Base-by-base conservation (phyloP, 306 rosid genomes). In the Medicago ruthenica region DNA sequence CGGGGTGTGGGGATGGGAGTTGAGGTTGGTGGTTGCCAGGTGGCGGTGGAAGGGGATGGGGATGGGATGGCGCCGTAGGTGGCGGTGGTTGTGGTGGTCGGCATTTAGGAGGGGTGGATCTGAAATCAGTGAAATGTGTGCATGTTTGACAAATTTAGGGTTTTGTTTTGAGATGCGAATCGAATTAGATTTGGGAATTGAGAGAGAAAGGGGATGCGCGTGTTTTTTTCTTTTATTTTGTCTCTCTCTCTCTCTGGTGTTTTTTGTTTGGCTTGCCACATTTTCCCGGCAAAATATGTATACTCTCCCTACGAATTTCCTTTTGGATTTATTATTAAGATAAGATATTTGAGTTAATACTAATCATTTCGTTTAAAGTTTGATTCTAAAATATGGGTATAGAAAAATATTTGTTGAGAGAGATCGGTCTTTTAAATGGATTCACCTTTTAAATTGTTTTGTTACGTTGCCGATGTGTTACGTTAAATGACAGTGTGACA, bases 101-200 rank as follows among this genome's bases (percentile, higher is more conserved):
- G 55, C 87, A 80, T 84, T 75, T 17, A 54, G 10, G 45, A 1
- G 0, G 9, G 42, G 16, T 48, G 73, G 83, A 83, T 83, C 86
- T 83, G 83, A 14, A 47, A 75, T 10, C 4, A 9, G 40, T 27
- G 15, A 14, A 47, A 75, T 10, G 7, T 9, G 31, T 27, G 15
- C 42, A 21, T 73, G 4, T 13, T 65, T 41, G 37, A 18, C 3
- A 1, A 2, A 27, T 27, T 8, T 58, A 59, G 58, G 77, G 67
- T 74, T 44, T 60, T 9, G 11, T 70, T 70, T 5, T n/a, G 11
- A 50, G 54, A 71, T 40, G 51, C 15, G 57, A 73, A 41, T 73
- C 58, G 60, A 74, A 16, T 74, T 5, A 16, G 31, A 27, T 42
- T 34, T 2, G 5, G 41, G 53, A 55, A 57, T n/a, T 4, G 8